Percentiles rank a stretch among this genome's conserved stretches.
Conservation (phyloP, 2,329 filamentous ascomycete species). For the Onygena corvina region DNA sequence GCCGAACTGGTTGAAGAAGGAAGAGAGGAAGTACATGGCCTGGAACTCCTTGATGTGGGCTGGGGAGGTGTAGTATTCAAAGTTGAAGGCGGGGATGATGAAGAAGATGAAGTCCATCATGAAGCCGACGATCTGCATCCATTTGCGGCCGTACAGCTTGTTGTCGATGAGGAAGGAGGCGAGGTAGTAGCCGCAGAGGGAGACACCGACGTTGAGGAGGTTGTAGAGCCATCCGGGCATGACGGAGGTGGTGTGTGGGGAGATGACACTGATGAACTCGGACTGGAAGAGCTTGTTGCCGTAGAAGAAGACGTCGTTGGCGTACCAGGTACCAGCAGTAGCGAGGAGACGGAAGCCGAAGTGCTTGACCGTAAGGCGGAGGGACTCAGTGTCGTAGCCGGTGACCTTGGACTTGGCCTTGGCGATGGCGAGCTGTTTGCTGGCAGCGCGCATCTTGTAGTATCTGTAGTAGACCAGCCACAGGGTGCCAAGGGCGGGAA, state of each 20-base stretch:
- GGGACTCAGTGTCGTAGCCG: constrained; percentile 78
- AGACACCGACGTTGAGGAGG: constrained; percentile 78
- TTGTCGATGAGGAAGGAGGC: constrained; percentile 85
- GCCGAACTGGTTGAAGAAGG: constrained; percentile 98
- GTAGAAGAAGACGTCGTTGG: constrained; percentile 98
- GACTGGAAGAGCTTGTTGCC: constrained; percentile 96
- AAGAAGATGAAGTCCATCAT: constrained; percentile 88
- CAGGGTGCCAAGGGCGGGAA: constrained; percentile 78
- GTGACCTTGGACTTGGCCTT: constrained; percentile 83
- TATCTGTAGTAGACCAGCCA: constrained; percentile 95
- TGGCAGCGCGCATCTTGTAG: constrained; percentile 84
- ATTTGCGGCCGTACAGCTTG: constrained; percentile 91
- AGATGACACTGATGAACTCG: constrained; percentile 77
- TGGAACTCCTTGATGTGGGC: constrained; percentile 78
- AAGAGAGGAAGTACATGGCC: constrained; percentile 94
- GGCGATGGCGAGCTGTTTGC: constrained; percentile 64
- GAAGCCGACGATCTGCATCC: constrained; percentile 93
- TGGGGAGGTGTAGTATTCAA: constrained; percentile 63
- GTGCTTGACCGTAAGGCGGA: constrained; percentile 64
- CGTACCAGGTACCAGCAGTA: constrained; percentile 82
- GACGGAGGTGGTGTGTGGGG: constrained; percentile 55
- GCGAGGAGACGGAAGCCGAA: constrained; percentile 80
- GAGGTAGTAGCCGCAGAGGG: constrained; percentile 76
- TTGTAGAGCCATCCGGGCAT: constrained; percentile 89
- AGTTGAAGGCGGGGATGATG: constrained; percentile 79